Evolutionary conservation across 2,329 filamentous ascomycete species (phyloP), one percentile per base, ranked within the genome.

Genomic region (Seiridium cupressi): DNA sequence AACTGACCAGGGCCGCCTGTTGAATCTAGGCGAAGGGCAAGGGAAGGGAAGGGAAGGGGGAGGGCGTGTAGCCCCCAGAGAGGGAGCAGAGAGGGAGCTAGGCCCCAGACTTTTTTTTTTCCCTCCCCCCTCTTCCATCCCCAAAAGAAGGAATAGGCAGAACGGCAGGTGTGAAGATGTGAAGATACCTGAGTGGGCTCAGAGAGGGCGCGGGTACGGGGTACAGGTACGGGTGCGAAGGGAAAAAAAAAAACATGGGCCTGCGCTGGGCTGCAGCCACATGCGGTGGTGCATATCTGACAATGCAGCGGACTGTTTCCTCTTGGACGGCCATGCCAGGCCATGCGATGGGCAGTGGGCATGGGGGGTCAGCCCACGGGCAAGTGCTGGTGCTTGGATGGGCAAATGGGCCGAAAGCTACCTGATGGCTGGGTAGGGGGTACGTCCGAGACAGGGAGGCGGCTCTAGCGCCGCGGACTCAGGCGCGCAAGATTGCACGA

Each of bases 361-460:
- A 44, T 44, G 42, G 42, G 18, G 18, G 42, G 11, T 18, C 42
- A 44, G 42, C 11, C 11, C 11, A 44, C 11, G 42, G 42, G 42
- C 11, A 13, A 18, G 42, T 48, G 9, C 18, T 13, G 49, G n/a
- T 35, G 9, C 49, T 38, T 51, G 10, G 34, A 51, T 35, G 49
- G 32, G 49, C 31, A 51, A 51, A 56, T 59, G 56, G 56, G 34
- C 56, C 57, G 56, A 61, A 59, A 57, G 60, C 57, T 61, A 61
- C 60, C 60, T 61, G 44, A 53, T 32, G 47, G 48, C 51, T 57
- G 57, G 48, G 57, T 58, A 58, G 18, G 57, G 26, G 35, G 31
- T 54, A 59, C 57, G 26, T 13, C 47, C 48, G 47, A 48, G 47
- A 51, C 57, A 53, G 38, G 47, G 57, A 26, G 18, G 18, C 18